Evolutionary conservation across 345 rosid genomes (phyloP).

Genomic region (Murraya koenigii): DNA sequence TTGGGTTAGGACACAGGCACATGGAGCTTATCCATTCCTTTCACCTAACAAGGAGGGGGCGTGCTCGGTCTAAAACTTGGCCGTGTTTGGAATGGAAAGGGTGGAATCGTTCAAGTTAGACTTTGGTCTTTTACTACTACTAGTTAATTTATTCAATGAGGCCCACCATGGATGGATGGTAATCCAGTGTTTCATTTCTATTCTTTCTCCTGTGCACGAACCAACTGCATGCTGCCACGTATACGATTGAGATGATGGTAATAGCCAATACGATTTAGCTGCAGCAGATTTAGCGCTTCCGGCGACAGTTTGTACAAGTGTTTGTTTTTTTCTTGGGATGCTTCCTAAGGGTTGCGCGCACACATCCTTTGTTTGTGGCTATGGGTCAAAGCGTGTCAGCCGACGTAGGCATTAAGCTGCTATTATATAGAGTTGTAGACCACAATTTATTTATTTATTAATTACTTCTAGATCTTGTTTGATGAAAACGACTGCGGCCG

Average conservation of each 20-base stretch:
- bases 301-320: neutral
- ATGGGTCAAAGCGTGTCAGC: constrained; percentile 2
- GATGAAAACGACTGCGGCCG: constrained; percentile 6
- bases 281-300: neutral
- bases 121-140: constrained; percentile 12
- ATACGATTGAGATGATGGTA: neutral
- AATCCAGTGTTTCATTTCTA: neutral
- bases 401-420: neutral
- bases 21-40: constrained; percentile 39
- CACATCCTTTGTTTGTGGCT: neutral
- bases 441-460: too few species aligned
- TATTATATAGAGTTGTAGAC: too few species aligned
- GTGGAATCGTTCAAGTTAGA: constrained; percentile 16
- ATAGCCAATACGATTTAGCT: too few species aligned
- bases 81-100: neutral
- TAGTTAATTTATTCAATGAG: neutral
- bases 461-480: neutral
- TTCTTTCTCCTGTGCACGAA: neutral
- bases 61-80: neutral
- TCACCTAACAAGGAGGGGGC: constrained; percentile 18
- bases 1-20: neutral
- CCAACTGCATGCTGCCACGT: constrained; percentile 2
- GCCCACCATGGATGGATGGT: constrained; percentile 4
- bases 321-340: neutral
- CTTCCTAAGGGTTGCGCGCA: constrained; percentile 4